These are phyloP conservation scores for Tulasnella sp. DNA, from an alignment of 768 basidiomycete species.

Conservation along the genomic window DNA sequence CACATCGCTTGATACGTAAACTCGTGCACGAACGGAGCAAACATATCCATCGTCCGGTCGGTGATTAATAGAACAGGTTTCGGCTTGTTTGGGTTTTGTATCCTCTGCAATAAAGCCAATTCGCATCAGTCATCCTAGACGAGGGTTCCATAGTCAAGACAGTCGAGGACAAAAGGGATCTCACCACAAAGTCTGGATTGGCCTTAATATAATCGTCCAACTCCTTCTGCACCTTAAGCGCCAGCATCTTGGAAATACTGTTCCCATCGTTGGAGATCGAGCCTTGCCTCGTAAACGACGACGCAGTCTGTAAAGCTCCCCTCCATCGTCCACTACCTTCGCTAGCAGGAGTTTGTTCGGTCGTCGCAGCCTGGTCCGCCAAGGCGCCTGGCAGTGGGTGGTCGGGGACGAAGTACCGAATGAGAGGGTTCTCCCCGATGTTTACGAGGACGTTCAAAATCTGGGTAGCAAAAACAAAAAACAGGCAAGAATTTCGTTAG, in stretches of 20 bases:
- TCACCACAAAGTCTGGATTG: slow-evolving; percentile 82
- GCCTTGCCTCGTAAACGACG: slow-evolving; percentile 5
- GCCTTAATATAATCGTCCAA: slow-evolving; percentile 80
- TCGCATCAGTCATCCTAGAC: slow-evolving; percentile 9
- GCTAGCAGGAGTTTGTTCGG: slow-evolving; percentile 39
- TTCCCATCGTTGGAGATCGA: slow-evolving; percentile 50
- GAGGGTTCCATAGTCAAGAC: slow-evolving; percentile 11
- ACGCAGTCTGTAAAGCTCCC: slow-evolving; percentile 6
- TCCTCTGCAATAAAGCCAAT: slow-evolving; percentile 27
- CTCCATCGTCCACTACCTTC: slow-evolving; percentile 60
- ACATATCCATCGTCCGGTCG: slow-evolving; percentile 91
- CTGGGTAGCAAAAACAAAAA: slow-evolving; percentile 35
- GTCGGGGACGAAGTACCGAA: slow-evolving; percentile 85
- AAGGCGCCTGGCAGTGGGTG: slow-evolving; percentile 81
- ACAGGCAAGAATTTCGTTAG: slow-evolving; percentile 6
- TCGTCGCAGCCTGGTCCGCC: slow-evolving; percentile 55
- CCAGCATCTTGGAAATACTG: slow-evolving; percentile 71
- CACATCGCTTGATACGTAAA: slow-evolving; percentile 99
- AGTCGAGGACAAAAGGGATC: slow-evolving; percentile 27
- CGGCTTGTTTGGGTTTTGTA: slow-evolving; percentile 45
- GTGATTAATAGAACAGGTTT: slow-evolving; percentile 82
- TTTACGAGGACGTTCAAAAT: slow-evolving; percentile 85
- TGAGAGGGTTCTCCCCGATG: slow-evolving; percentile 83
- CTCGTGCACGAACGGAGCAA: slow-evolving; percentile 88
- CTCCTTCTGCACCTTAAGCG: slow-evolving; percentile 72